These are phyloP conservation scores for Suillus decipiens DNA, from an alignment of 768 basidiomycete genomes.

Conservation along the genomic window DNA sequence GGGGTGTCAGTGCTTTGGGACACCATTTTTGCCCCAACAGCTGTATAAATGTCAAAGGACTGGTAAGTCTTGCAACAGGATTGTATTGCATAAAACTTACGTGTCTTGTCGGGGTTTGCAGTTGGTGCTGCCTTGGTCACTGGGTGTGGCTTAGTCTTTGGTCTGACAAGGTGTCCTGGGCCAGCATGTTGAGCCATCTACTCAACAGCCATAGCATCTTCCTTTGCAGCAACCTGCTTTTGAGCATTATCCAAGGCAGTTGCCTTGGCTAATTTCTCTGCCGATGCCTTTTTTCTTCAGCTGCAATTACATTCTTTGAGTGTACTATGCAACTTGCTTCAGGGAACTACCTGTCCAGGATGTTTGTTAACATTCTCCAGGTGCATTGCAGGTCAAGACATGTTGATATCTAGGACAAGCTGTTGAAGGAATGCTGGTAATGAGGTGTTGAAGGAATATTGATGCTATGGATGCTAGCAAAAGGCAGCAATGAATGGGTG, in stretches of 20 bases:
- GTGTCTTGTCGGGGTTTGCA: background rate
- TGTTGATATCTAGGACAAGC: background rate
- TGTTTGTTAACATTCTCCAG: background rate
- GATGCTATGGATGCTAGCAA: background rate
- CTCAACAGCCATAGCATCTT: slow-evolving; percentile 4
- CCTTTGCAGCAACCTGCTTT: background rate
- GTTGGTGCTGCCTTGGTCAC: background rate
- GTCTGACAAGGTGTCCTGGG: background rate
- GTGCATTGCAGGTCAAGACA: background rate
- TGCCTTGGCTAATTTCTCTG: background rate
- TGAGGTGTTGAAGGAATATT: background rate
- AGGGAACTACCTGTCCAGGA: background rate
- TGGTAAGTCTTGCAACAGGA: background rate
- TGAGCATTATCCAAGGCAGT: background rate
- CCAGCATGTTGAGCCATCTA: background rate
- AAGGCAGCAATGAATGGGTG: background rate
- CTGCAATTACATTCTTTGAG: background rate
- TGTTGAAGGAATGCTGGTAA: background rate
- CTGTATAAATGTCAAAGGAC: background rate
- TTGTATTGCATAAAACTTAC: background rate
- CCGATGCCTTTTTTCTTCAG: background rate
- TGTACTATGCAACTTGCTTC: background rate
- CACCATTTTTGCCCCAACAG: background rate
- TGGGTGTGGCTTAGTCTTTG: background rate
- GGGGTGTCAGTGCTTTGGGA: background rate